These are phyloP conservation scores for Erythrophleum ivorense DNA, from an alignment of 331 rosid species.

Conservation along the genomic window DNA sequence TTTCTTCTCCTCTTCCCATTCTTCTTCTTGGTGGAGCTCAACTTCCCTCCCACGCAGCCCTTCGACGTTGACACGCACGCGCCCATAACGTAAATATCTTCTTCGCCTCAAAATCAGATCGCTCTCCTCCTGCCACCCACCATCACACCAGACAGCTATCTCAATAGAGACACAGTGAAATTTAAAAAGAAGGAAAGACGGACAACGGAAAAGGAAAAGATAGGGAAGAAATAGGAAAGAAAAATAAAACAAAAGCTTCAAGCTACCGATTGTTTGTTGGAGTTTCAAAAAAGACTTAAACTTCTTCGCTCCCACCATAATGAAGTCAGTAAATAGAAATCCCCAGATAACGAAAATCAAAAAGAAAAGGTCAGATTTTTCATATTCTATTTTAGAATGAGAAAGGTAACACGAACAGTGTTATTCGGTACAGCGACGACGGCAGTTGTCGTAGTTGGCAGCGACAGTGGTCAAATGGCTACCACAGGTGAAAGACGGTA, in stretches of 20 bases:
- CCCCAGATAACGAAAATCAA: neutral
- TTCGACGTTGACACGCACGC: conserved; percentile 81
- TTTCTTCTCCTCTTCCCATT: conserved; percentile 48
- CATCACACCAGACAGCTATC: conserved; percentile 28
- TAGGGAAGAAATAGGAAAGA: neutral
- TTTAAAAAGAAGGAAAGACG: conserved; percentile 26
- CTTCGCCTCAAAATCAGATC: conserved; percentile 36
- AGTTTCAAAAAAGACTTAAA: conserved; percentile 32
- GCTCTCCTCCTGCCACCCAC: conserved; percentile 33
- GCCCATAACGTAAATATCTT: conserved; percentile 64
- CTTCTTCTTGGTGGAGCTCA: conserved; percentile 56
- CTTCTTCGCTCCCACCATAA: conserved; percentile 26
- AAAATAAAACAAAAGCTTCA: neutral
- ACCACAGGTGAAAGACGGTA: neutral
- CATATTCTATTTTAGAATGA: neutral
- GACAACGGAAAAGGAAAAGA: conserved; percentile 28
- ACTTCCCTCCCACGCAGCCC: conserved; percentile 66
- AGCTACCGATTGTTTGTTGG: conserved; percentile 47
- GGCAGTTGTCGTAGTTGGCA: conserved; percentile 48
- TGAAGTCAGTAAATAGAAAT: conserved; percentile 32
- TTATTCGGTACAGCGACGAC: conserved; percentile 31
- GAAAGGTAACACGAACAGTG: neutral
- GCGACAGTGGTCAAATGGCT: conserved; percentile 36
- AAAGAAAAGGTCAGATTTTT: conserved; percentile 1
- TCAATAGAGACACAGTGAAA: conserved; percentile 34